Conservation (phyloP, 495 filamentous ascomycete genomes). For the Daldinia concentrica region DNA sequence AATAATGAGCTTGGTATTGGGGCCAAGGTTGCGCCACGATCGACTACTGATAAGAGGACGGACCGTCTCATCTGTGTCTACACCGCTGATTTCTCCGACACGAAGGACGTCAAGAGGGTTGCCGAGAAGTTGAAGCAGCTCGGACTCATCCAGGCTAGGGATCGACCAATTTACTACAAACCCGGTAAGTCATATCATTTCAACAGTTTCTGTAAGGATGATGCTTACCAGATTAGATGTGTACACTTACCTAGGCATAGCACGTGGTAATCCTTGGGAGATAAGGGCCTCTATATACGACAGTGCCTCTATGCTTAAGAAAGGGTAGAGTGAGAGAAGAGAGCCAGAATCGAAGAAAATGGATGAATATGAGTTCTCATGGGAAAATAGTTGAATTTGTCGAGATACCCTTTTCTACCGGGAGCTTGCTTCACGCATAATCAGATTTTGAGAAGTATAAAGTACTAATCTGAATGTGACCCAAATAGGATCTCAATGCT, state of each 20-base stretch:
- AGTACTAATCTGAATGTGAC: slow-evolving; percentile 9
- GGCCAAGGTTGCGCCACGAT: slow-evolving; percentile 73
- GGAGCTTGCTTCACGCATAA: slow-evolving; percentile 9
- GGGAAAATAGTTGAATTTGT: slow-evolving; percentile 25
- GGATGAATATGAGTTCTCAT: slow-evolving; percentile 1
- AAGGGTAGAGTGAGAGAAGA: slow-evolving; percentile 5
- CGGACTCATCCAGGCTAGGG: slow-evolving; percentile 61
- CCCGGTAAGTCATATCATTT: slow-evolving; percentile 55
- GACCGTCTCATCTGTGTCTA: slow-evolving; percentile 76
- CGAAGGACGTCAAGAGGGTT: slow-evolving; percentile 72
- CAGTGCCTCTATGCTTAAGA: slow-evolving; percentile 48
- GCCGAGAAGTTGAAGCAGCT: slow-evolving; percentile 66
- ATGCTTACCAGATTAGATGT: slow-evolving; percentile 62
- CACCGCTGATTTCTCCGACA: slow-evolving; percentile 75
- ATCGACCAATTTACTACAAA: slow-evolving; percentile 78
- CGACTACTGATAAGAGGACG: slow-evolving; percentile 45
- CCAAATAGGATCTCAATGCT: slow-evolving; percentile 31
- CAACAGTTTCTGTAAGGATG: background rate
- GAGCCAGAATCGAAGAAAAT: background rate
- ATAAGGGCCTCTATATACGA: slow-evolving; percentile 70
- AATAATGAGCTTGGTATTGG: slow-evolving; percentile 70
- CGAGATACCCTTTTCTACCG: slow-evolving; percentile 30
- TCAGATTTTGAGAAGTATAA: slow-evolving; percentile 17
- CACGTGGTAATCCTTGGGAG: slow-evolving; percentile 70
- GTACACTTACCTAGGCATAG: slow-evolving; percentile 76